Evolutionary conservation across 164 flowering plant species (phyloP), one percentile per base, ranked within the genome.

Genomic region (Aristolochia californica): DNA sequence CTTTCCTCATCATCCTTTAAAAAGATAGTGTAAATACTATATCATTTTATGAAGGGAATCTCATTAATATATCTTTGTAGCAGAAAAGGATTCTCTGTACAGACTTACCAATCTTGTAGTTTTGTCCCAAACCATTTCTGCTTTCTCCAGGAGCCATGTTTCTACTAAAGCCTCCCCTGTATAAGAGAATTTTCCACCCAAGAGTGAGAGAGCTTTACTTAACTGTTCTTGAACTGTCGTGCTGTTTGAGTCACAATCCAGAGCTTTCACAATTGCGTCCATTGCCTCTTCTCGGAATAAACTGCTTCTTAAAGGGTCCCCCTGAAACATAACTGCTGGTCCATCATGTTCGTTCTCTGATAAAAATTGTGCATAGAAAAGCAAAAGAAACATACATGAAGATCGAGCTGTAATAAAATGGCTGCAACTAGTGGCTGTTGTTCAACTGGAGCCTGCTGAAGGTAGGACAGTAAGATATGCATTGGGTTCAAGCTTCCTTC

Each of bases 221-320:
- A 76, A 61, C 56, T 77, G 74, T 63, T 82, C 71, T 65, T 81
- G 89, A 30, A 78, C 62, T 48, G 60, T 64, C 51, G 71, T 71
- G 17, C 62, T 55, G 20, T 71, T 62, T 48, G 55, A 56, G 47
- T 55, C 30, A 43, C 77, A 69, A 24, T 79, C 67, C 60, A 82
- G 65, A 47, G 80, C 67, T 53, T 57, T 64, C 52, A 71, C 63
- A 26, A 86, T 57, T 38, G 76, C 75, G 16, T 83, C 89, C 22
- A 86, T 40, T 23, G 69, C 85, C 68, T 83, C 94, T 68, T 80
- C 89, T 72, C 84, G 77, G 57, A 74, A 83, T 20, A 80, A 48
- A 55, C 89, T 83, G 57, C 56, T 48, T 58, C 70, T 69, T 43
- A 45, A 54, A 63, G 72, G 68, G 57, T 80, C 84, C 62, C 75